Evolutionary conservation across 78 protist genomes (phyloP), one percentile per base, ranked within the genome.

Genomic region (Dictyostelium firmibasis): DNA sequence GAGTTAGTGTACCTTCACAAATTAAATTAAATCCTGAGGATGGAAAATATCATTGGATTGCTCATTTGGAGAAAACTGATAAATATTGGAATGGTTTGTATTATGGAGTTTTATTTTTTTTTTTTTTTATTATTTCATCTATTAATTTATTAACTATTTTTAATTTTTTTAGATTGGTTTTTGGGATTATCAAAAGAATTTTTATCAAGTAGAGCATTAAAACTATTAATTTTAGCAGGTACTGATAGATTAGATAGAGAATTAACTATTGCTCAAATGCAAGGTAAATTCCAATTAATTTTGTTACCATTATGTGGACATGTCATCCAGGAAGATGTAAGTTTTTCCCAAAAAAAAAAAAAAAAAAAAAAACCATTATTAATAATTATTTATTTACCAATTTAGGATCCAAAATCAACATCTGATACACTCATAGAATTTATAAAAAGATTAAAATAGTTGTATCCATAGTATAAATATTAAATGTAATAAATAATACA

Each of bases 191-290:
- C 97, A 16, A 81, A 84, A 35, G 75, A 47, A 4, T 98, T 98
- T 62, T 64, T 98, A 23, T 25, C 86, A 5, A 81, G 35, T 29
- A 92, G 81, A 20, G 95, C 8, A 2, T 14, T 57, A 8, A 96
- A 97, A 60, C 47, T 97, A 84, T 92, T 98, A 8, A 75, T 98
- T 23, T 47, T 97, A 8, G 98, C 98, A 4, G 96, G 96, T 8
- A 86, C 98, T 10, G 98, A 98, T 91, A 84, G 98, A 25, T 77
- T 98, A 47, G 99, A 98, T 93, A 89, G 25, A n/a, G 97, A 81
- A 53, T 81, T 98, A 84, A 97, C 92, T 20, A 91, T 97, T 47
- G 98, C 94, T 18, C 99, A 98, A 62, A 98, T 98, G 99, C 98
- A 97, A 81, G 99, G 99, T 25, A 92, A 91, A 69, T 98, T 97